Evolutionary conservation across 768 basidiomycete species (phyloP).

Genomic region (Pisolithus albus): DNA sequence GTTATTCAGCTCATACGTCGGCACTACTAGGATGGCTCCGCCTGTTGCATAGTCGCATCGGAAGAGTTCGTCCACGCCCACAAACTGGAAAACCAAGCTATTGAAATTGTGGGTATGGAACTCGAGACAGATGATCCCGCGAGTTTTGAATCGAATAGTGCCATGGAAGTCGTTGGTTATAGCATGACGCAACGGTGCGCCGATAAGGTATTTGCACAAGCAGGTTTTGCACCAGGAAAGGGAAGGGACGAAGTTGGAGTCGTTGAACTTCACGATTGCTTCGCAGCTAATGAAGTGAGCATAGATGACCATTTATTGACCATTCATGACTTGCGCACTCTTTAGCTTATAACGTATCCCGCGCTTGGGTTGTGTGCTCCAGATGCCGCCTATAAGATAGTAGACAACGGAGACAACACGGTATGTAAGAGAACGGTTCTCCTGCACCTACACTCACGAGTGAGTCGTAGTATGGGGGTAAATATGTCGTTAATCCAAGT

Average conservation of each 20-base stretch:
- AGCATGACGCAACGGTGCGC: constrained; percentile 66
- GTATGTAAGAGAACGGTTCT: constrained; percentile 31
- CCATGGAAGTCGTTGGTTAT: constrained; percentile 81
- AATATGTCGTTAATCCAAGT: constrained; percentile 78
- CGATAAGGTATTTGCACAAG: constrained; percentile 61
- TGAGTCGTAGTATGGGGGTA: constrained; percentile 62
- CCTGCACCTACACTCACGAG: background rate
- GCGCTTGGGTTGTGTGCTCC: constrained; percentile 65
- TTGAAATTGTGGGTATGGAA: constrained; percentile 67
- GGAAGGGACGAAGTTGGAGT: constrained; percentile 75
- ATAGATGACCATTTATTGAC: background rate
- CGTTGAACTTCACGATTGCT: constrained; percentile 83
- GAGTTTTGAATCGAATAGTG: constrained; percentile 60
- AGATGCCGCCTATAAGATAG: constrained; percentile 66
- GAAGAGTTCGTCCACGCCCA: constrained; percentile 71
- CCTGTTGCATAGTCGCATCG: constrained; percentile 70
- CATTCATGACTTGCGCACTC: background rate
- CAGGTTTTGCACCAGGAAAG: constrained; percentile 57
- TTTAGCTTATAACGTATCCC: constrained; percentile 72
- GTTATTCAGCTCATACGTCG: background rate
- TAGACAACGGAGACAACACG: constrained; percentile 74
- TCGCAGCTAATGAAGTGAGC: constrained; percentile 70
- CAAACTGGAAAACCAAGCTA: constrained; percentile 76
- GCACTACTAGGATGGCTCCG: constrained; percentile 56
- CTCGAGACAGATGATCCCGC: constrained; percentile 59